Percentiles rank a stretch among this genome's conserved stretches.
These are phyloP conservation scores for Jatropha multifida DNA, from an alignment of 441 rosid species.

Conservation along the genomic window DNA sequence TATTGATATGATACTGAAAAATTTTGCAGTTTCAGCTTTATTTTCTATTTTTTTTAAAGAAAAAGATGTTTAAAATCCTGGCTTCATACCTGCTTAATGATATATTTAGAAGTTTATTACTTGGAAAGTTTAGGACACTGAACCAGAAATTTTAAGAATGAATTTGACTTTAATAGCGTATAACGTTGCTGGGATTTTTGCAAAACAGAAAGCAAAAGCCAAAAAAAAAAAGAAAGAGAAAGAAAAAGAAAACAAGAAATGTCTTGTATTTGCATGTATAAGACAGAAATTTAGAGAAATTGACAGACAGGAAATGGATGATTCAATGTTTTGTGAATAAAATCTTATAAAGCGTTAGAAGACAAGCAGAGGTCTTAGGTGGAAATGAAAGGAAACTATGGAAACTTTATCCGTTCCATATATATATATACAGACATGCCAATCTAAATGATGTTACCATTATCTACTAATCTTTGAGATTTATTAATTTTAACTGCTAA, in stretches of 20 bases:
- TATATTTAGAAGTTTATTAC: no score
- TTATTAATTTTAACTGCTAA: background rate
- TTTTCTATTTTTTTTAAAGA: no score
- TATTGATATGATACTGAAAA: background rate
- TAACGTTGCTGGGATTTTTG: constrained; percentile 11
- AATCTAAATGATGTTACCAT: constrained; percentile 16
- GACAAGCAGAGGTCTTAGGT: constrained; percentile 15
- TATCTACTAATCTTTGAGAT: constrained; percentile 1
- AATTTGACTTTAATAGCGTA: background rate
- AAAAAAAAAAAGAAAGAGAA: no score
- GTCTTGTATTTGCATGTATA: constrained; percentile 2
- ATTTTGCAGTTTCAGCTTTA: no score
- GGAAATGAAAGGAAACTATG: background rate
- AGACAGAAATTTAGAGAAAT: constrained; percentile 1
- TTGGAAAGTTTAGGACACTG: no score
- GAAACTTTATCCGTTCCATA: background rate
- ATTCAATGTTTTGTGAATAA: constrained; percentile 1
- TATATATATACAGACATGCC: background rate
- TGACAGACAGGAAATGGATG: background rate
- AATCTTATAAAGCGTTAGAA: constrained; percentile 9
- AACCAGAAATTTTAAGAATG: background rate
- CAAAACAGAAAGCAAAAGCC: constrained; percentile 13
- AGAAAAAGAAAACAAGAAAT: background rate
- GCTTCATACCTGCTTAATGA: no score
- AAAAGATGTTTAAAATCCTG: no score